phyloP scores from a whole-genome alignment of 441 rosid species.

The Bocquillonia castaneifolia region DNA sequence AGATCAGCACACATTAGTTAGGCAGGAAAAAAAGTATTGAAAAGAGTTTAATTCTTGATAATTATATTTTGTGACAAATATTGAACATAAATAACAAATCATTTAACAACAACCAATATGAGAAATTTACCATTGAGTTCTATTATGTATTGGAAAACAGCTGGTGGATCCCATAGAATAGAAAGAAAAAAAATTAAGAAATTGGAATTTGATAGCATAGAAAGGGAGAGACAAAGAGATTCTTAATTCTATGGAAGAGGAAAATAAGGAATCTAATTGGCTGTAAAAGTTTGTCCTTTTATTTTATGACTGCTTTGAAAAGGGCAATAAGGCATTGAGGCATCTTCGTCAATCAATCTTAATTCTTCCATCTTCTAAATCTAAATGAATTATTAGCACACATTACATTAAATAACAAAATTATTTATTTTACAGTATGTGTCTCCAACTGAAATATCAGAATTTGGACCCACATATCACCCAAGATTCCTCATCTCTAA shows the following conservation, averaged over 20 bases:
- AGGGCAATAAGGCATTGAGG: no score
- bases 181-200: neutral
- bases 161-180: conserved; percentile 4
- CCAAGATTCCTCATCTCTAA: conserved; percentile 38
- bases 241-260: conserved; percentile 28
- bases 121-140: neutral
- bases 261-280: conserved; percentile 40
- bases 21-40: no score
- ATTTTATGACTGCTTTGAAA: neutral
- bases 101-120: neutral
- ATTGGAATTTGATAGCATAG: conserved; percentile 4
- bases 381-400: neutral
- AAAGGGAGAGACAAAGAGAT: conserved; percentile 14
- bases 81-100: no score
- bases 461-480: conserved; percentile 23
- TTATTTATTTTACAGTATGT: neutral
- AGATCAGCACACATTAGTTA: no score
- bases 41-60: no score
- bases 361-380: neutral
- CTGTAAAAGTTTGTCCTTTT: conserved; percentile 38
- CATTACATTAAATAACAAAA: neutral
- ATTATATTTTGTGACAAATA: no score
- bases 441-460: conserved; percentile 19
- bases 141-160: neutral
- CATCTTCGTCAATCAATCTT: neutral